Base-by-base conservation (phyloP, 73 alveolate species). In the Stentor coeruleus region DNA sequence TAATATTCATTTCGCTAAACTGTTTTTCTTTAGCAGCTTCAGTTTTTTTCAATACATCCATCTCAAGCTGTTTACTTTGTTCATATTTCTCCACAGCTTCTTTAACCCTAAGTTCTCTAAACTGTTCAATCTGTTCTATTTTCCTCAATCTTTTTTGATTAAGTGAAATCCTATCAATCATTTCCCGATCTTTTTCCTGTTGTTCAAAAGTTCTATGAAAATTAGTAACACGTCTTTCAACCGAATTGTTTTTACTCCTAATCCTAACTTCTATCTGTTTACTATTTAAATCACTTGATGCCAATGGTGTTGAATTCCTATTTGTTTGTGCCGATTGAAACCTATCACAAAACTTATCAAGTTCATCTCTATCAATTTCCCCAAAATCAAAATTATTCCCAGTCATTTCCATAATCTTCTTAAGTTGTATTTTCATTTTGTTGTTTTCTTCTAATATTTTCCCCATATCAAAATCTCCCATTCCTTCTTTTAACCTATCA, bases 361-460 rank as follows among this genome's bases (percentile, higher is more conserved):
- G n/a, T 4, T 41, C 74, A 1, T 77, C 85, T 15, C 55, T 74
- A 14, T n/a, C 73, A 57, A 31, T n/a, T 31, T 57, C 73, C 28
- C 28, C 73, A 57, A 31, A 31, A 57, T n/a, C 35, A 20, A 57
- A 57, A 57, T n/a, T 57, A 33, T 14, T 20, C 11, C 11, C 20
- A 66, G n/a, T 66, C 1, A 11, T 33, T 31, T 31, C 74, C 0
- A 15, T 35, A 41, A 77, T 30, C 41, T 74, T 59, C 59, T 84
- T 72, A 31, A 92, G 79, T 66, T 90, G 90, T 37, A 84, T 49
- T 74, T 86, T 87, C 94, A 92, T 87, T 6, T 84, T 79, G 60
- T 91, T 90, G 87, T 92, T 92, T 87, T 92, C 98, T 66, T 87
- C 37, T 76, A 82, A 87, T 66, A 92, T 76, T 59, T 84, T 58